Evolutionary conservation across 257 asterid genomes (phyloP).

Genomic region (Gentiana dahurica): DNA sequence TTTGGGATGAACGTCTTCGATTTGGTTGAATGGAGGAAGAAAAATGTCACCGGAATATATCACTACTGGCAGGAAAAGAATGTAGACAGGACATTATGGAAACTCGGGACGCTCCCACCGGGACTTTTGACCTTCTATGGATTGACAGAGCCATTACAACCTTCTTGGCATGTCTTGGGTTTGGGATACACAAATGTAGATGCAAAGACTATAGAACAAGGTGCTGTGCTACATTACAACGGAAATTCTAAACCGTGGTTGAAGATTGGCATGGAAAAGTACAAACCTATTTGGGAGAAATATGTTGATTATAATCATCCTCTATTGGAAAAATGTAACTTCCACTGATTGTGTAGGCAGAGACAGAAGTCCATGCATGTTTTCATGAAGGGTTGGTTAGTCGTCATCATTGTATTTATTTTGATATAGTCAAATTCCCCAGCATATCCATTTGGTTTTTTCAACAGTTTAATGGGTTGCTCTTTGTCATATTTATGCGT

Average conservation of each 20-base stretch:
- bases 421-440: neutral
- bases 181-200: conserved; percentile 39
- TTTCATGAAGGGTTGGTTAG: conserved; percentile 2
- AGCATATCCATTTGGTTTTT: too few species aligned
- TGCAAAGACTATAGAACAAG: conserved; percentile 29
- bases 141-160: conserved; percentile 32
- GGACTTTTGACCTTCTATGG: conserved; percentile 41
- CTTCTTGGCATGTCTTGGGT: conserved; percentile 40
- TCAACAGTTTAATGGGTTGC: too few species aligned
- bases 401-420: neutral
- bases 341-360: conserved; percentile 16
- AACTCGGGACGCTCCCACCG: conserved; percentile 43
- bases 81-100: conserved; percentile 35
- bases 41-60: conserved; percentile 36
- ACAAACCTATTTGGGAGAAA: conserved; percentile 36
- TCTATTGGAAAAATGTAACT: conserved; percentile 26
- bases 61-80: conserved; percentile 48
- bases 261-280: conserved; percentile 39
- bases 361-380: neutral
- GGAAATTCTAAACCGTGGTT: conserved; percentile 46
- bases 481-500: too few species aligned
- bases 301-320: conserved; percentile 32
- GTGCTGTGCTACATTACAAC: conserved; percentile 36
- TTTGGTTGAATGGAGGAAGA: conserved; percentile 38
- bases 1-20: conserved; percentile 43